Evolutionary conservation across 176 grass and related monocot genomes (phyloP).

Genomic region (Triticum timopheevii): DNA sequence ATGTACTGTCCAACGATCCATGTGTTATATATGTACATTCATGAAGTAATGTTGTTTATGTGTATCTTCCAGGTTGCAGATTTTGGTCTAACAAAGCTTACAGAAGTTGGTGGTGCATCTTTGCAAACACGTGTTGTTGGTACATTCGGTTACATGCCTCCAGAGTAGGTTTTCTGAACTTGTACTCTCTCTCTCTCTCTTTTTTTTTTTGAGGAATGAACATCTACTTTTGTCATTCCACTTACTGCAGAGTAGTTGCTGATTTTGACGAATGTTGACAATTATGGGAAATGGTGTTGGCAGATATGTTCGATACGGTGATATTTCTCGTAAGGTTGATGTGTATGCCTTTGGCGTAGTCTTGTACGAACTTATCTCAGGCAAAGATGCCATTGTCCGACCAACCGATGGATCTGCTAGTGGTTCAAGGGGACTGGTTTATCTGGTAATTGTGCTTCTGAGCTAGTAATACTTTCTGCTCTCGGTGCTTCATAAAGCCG

Average conservation of each 20-base stretch:
- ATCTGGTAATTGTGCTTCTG: constrained; percentile 55
- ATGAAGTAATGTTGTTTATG: constrained; percentile 1
- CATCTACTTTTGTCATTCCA: neutral
- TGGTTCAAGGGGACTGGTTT: constrained; percentile 81
- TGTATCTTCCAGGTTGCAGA: constrained; percentile 75
- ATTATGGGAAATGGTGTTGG: neutral
- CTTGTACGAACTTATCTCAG: constrained; percentile 95
- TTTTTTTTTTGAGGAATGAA: too few relatives aligned
- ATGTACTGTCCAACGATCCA: neutral
- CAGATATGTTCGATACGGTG: constrained; percentile 80
- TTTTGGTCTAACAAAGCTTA: constrained; percentile 90
- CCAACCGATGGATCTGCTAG: constrained; percentile 42
- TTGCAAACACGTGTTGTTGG: constrained; percentile 76
- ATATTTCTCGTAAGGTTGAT: constrained; percentile 88
- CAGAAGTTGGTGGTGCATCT: constrained; percentile 69
- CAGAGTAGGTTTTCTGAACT: constrained; percentile 53
- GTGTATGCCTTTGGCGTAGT: constrained; percentile 95
- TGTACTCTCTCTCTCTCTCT: too few relatives aligned
- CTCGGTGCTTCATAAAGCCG: neutral
- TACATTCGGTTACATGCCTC: constrained; percentile 98
- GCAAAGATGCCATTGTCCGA: constrained; percentile 79
- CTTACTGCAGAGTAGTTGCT: neutral
- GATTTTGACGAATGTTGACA: neutral
- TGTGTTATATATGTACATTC: too few relatives aligned
- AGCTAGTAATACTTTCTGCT: neutral